Percentiles rank a stretch among this genome's conserved stretches.
These are phyloP conservation scores for Trypanosoma conorhini DNA, from an alignment of 208 protist species.

Conservation along the genomic window DNA sequence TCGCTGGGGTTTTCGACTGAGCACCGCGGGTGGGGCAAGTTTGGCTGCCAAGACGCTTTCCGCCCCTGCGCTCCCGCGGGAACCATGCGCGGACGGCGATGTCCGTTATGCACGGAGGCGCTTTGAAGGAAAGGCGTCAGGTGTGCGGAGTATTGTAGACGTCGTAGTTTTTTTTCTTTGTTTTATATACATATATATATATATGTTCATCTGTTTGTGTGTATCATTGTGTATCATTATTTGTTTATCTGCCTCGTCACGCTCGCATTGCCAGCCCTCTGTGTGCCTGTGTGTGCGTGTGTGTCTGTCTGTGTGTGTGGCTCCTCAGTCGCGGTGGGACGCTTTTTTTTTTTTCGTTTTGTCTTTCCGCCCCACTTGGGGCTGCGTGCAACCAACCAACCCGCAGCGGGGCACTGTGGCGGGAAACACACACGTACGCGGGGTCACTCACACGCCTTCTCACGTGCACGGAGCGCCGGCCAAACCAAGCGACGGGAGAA, in stretches of 20 bases:
- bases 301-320: not conserved
- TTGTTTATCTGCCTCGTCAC: not conserved
- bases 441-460: not conserved
- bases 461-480: not conserved
- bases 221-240: no score
- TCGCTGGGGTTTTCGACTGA: not conserved
- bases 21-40: not conserved
- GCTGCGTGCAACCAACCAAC: not conserved
- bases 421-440: not conserved
- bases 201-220: no score
- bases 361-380: not conserved
- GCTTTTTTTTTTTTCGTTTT: not conserved
- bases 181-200: not conserved
- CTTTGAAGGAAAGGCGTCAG: no score
- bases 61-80: no score
- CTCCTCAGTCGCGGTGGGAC: not conserved
- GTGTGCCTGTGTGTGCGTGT: not conserved
- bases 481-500: not conserved
- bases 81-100: no score
- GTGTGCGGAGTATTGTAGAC: no score
- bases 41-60: no score
- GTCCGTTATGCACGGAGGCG: no score
- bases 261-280: not conserved
- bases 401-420: not conserved
- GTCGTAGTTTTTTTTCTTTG: not conserved